These are phyloP conservation scores for Raphanus raphanistrum DNA, from an alignment of 345 rosid species.

Conservation along the genomic window DNA sequence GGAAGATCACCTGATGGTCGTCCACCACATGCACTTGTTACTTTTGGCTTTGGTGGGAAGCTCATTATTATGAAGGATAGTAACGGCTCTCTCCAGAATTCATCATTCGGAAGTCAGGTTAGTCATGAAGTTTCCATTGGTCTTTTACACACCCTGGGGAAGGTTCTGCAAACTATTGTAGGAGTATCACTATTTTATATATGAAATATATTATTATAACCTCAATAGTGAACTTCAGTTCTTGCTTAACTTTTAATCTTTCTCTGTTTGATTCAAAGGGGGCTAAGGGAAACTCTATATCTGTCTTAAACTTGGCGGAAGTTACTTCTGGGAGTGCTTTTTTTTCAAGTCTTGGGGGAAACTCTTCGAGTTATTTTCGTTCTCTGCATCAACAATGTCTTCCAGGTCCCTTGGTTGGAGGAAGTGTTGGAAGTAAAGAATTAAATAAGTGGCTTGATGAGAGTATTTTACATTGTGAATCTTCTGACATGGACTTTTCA, in stretches of 20 bases:
- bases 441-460: slow-evolving; percentile 95
- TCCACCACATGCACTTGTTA: slow-evolving; percentile 89
- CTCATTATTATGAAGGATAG: slow-evolving; percentile 74
- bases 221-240: not conserved
- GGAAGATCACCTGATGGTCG: slow-evolving; percentile 93
- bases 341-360: slow-evolving; percentile 44
- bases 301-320: slow-evolving; percentile 79
- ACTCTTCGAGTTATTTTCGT: slow-evolving; percentile 58
- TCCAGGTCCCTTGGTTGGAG: slow-evolving; percentile 96
- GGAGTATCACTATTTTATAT: not conserved
- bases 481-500: slow-evolving; percentile 53
- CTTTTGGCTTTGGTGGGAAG: slow-evolving; percentile 99
- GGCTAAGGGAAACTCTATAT: slow-evolving; percentile 50
- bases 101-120: slow-evolving; percentile 77
- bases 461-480: slow-evolving; percentile 62
- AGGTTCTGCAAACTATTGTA: not conserved
- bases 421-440: slow-evolving; percentile 84
- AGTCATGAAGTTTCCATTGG: slow-evolving; percentile 27
- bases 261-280: slow-evolving; percentile 54
- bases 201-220: not conserved
- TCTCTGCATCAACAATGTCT: slow-evolving; percentile 70
- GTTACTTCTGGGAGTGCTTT: slow-evolving; percentile 48
- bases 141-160: not conserved
- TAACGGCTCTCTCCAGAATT: slow-evolving; percentile 43
- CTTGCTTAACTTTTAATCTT: slow-evolving; percentile 20